A percentile compares a stretch with the other conserved stretches of the same genome.
Evolutionary conservation across 352 stramenopile species (phyloP).

Genomic region (Globisporangium recalcitrans): DNA sequence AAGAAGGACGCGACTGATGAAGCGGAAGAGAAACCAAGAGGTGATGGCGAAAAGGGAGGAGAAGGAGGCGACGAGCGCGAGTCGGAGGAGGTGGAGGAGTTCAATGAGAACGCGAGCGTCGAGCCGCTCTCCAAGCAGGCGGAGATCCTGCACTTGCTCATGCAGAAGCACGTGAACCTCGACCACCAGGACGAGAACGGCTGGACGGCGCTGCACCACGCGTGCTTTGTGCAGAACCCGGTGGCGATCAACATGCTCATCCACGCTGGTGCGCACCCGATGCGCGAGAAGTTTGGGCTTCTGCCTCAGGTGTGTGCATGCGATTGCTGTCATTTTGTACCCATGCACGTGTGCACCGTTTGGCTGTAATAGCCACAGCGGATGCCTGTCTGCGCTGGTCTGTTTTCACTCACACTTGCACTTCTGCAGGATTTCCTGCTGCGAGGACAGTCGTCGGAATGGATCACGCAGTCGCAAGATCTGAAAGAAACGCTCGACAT

Average conservation of each 20-base stretch:
- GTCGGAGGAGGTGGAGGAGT: slow-evolving; percentile 45
- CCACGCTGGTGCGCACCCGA: slow-evolving; percentile 57
- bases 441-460: slow-evolving; percentile 62
- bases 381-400: too few relatives aligned
- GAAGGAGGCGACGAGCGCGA: slow-evolving; percentile 8
- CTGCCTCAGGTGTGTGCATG: slow-evolving; percentile 47
- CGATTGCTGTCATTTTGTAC: not conserved
- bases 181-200: slow-evolving; percentile 81
- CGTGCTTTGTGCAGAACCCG: slow-evolving; percentile 72
- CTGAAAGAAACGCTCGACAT: slow-evolving; percentile 68
- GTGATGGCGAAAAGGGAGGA: slow-evolving; percentile 5
- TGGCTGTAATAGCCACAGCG: too few relatives aligned
- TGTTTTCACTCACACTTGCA: too few relatives aligned
- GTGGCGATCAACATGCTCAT: slow-evolving; percentile 73
- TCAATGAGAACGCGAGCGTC: slow-evolving; percentile 43
- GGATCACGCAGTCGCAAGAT: slow-evolving; percentile 59
- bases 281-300: slow-evolving; percentile 66
- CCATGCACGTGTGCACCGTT: not conserved
- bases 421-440: slow-evolving; percentile 53
- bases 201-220: slow-evolving; percentile 79
- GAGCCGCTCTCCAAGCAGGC: slow-evolving; percentile 60
- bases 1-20: too few relatives aligned
- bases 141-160: slow-evolving; percentile 72
- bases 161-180: slow-evolving; percentile 68
- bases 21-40: slow-evolving; percentile 14